Base-by-base conservation (phyloP, 2,329 filamentous ascomycete species). In the Alternaria arborescens region DNA sequence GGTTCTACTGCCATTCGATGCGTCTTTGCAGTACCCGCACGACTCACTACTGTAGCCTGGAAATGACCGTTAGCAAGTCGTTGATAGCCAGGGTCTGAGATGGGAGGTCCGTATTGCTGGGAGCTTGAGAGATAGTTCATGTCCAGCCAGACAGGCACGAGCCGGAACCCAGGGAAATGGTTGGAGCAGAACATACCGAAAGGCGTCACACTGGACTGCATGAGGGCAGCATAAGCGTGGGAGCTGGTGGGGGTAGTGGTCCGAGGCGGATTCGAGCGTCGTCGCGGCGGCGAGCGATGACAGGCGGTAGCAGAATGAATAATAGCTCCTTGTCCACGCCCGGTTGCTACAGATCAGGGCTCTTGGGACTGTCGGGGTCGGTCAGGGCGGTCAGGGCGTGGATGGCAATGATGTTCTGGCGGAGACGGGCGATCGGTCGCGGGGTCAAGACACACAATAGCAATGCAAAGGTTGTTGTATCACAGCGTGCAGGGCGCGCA, bases 1-100 rank as follows among this genome's bases (percentile, higher is more conserved):
- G 70, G 75, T 81, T 71, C 81, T 79, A 72, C 78, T 77, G 81
- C 81, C 82, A 75, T 79, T 78, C 46, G 79, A 72, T 65, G 77
- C 74, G 64, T 77, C 72, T 78, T 83, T 84, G 78, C 82, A 84
- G 71, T 84, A 84, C 55, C 82, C 82, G 71, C 82, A 84, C 61
- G 81, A 80, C 67, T 82, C 78, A 60, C 75, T 76, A 66, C 82
- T 80, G 72, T 84, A 84, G 71, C 82, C 82, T 84, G 58, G 51
- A 62, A 54, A 54, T 55, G 54, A 62, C 53, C 53, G 72, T 77
- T 66, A 75, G 69, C 68, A 54, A 11, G 38, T 14, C 26, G 43
- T 30, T 18, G 22, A 41, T 18, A 20, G 38, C 20, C 52, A 59
- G 43, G 60, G 58, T 56, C 46, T 58, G 56, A 36, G n/a, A 61